A percentile compares a stretch with the other conserved stretches of the same genome.
phyloP scores from a whole-genome alignment of 78 protist genomes.

The Speleostelium caveatum region DNA sequence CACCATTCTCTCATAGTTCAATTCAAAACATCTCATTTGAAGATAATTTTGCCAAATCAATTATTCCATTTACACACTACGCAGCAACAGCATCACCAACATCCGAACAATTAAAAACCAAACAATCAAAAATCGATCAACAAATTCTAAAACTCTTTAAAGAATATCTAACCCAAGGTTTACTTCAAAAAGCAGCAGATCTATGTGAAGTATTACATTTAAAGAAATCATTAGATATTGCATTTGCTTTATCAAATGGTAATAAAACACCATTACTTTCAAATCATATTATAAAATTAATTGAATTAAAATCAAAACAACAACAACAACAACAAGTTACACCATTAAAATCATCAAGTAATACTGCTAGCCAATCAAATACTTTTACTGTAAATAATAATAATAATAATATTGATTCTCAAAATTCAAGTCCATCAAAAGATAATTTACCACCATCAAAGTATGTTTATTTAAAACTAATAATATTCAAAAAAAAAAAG shows the following conservation, averaged over 20 bases:
- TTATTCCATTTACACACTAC: not conserved
- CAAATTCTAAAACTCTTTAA: not conserved
- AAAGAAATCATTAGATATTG: constrained; percentile 56
- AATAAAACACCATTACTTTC: not conserved
- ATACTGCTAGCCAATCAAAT: too few species aligned
- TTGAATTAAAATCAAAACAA: not conserved
- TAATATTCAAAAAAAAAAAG: too few species aligned
- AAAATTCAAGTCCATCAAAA: too few species aligned
- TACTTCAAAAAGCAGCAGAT: constrained; percentile 13
- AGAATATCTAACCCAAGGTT: not conserved
- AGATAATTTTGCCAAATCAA: not conserved
- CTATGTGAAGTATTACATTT: constrained; percentile 9
- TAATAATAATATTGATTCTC: too few species aligned
- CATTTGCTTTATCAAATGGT: constrained; percentile 24
- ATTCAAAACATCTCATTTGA: not conserved
- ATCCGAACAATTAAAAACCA: not conserved
- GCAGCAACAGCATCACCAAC: not conserved
- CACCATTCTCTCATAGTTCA: not conserved
- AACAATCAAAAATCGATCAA: not conserved
- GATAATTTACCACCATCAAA: too few species aligned
- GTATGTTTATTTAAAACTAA: too few species aligned
- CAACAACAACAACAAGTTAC: not conserved
- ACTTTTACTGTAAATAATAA: too few species aligned
- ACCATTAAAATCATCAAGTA: too few species aligned
- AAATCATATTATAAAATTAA: constrained; percentile 4